Base-by-base conservation (phyloP, 768 basidiomycete genomes). In the Mycena vitilis region DNA sequence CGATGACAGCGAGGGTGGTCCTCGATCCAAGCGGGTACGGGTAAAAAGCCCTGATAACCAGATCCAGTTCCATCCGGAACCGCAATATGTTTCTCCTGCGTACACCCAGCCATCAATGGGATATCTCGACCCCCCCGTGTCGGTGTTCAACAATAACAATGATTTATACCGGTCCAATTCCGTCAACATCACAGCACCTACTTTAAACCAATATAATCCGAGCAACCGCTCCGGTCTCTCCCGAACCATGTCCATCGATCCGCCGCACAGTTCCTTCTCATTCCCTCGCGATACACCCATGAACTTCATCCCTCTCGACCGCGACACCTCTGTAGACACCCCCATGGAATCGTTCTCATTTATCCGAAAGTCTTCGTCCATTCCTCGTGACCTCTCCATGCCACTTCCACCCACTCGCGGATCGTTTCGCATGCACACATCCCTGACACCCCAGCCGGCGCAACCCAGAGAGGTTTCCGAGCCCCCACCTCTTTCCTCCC, bases 241-340 rank as follows among this genome's bases (percentile, higher is more conserved):
- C 54, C 88, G 91, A 57, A 92, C 90, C 36, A 91, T 91, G 88
- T 91, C 91, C 52, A 87, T 91, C 75, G 92, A 93, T 78, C 91
- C 90, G 6, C 86, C 88, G 13, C 77, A 75, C 16, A 71, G 71
- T 23, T 73, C 79, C 18, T 68, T 72, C 20, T 73, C 79, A 42
- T 75, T 83, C 15, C 80, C 84, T 66, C 81, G 78, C 75, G 81
- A 78, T 75, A 81, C 54, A 48, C 84, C 88, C 75, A 85, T 86
- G 81, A 77, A 75, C 63, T 72, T 75, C 44, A 58, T 68, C 5
- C 73, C 80, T 38, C 71, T 81, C n/a, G 79, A 83, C 65, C 78
- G 77, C 77, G 85, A 82, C 77, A 82, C 78, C 72, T 77, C 80
- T 51, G 78, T 83, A 74, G 81, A 81, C 30, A 30, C 30, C 30